Base-by-base conservation (phyloP, 331 rosid genomes). In the Erythrophleum ivorense region DNA sequence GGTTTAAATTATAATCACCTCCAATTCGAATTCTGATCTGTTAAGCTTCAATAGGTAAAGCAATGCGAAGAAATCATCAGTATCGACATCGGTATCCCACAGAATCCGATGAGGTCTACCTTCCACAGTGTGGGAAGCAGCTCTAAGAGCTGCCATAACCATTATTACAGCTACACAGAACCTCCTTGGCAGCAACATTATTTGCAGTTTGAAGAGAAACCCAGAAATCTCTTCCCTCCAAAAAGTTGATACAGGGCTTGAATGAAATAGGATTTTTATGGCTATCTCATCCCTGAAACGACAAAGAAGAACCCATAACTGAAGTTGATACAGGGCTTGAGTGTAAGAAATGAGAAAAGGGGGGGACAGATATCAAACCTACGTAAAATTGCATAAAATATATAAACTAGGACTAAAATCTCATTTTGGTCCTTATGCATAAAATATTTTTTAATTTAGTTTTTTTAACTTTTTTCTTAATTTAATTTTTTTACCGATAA, bases 41-140 rank as follows among this genome's bases (percentile, higher is more conserved):
- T 95, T 87, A 33, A 91, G 94, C 91, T 95, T 95, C 94, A 93
- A 80, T 67, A 95, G 94, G 77, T 95, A 95, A 68, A 95, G 85
- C 1, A 93, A 85, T 72, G 92, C 94, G 76, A 91, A 93, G 6
- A 95, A 79, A 88, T 95, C 99, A 81, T 93, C 99, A 3, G 97
- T 88, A 55, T 95, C 97, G 9, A 93, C 91, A 68, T 95, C 99
- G 0, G 98, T 88, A 77, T 95, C 98, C 88, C 94, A 77, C 15
- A 95, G 93, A 91, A 95, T 88, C 80, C 98, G 85, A 34, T 78
- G 89, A 48, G 94, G 91, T 48, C 74, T 80, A 50, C 81, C 91
- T 52, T 89, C 90, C 31, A 66, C 89, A 3, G 71, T 49, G 58
- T 24, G 77, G 33, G 84, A 71, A 81, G 15, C 63, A 75, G 67